phyloP scores from a whole-genome alignment of 2,329 filamentous ascomycete genomes.

The Fusarium sublunatum region DNA sequence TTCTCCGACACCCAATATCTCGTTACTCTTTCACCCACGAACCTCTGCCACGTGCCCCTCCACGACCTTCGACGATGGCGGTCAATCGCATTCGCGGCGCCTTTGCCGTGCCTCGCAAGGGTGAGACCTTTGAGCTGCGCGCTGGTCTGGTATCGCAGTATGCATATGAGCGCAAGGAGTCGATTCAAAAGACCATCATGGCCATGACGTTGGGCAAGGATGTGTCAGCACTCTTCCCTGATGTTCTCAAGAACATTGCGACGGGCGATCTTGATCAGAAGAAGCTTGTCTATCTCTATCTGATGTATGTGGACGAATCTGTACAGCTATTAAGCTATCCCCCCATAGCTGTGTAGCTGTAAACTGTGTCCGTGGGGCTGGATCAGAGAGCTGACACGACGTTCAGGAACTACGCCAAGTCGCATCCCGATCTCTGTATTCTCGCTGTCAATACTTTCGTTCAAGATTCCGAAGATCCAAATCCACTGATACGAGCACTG shows the following conservation, averaged over 20 bases:
- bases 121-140: conserved; percentile 97
- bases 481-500: conserved; percentile 91
- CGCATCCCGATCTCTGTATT: conserved; percentile 97
- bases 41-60: conserved; percentile 40
- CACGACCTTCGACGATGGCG: conserved; percentile 72
- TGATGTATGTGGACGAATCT: conserved; percentile 77
- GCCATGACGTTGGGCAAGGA: conserved; percentile 99
- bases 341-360: conserved; percentile 6
- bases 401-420: conserved; percentile 96
- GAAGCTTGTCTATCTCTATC: conserved; percentile 97
- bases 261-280: conserved; percentile 96
- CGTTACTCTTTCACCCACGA: conserved; percentile 13
- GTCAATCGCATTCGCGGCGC: conserved; percentile 96
- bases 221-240: conserved; percentile 95
- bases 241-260: conserved; percentile 98
- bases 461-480: conserved; percentile 98
- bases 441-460: conserved; percentile 99
- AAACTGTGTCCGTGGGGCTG: conserved; percentile 2
- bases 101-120: conserved; percentile 92
- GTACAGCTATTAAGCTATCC: conserved; percentile 1
- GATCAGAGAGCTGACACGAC: conserved; percentile 31
- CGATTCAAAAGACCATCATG: conserved; percentile 99
- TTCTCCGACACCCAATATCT: conserved; percentile 13
- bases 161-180: conserved; percentile 98
- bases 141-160: conserved; percentile 97